Base-by-base conservation (phyloP, 2,329 filamentous ascomycete genomes). In the Clarireedia sp. region DNA sequence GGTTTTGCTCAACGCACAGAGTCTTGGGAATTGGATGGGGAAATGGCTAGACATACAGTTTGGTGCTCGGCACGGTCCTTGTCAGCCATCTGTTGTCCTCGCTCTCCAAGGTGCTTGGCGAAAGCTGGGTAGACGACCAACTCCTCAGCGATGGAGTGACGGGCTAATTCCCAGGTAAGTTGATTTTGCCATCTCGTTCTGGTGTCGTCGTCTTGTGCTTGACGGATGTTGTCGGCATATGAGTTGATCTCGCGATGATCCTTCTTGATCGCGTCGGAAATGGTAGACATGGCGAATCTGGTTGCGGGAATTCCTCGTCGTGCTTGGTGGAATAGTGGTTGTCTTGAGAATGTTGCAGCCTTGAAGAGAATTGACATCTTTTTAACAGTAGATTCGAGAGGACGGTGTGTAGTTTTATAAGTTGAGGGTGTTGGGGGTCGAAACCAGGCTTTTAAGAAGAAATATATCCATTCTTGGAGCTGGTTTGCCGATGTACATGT, bases 51-150 rank as follows among this genome's bases (percentile, higher is more conserved):
- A 52, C 21, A 29, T 55, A 60, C 56, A 29, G 51, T 43, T 45
- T 75, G 73, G 60, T 79, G 76, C 57, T 78, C 73, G 2, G 68
- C 60, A 9, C 77, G 71, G 62, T 81, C 76, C 45, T 72, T 72
- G 14, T 77, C 72, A 0, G 76, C 75, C 59, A 77, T 66, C 2
- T 65, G 59, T 36, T 71, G 69, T 46, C 78, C 77, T 44, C 71
- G 61, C 1, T 69, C 64, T 1, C 70, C 66, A 17, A 81, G 59
- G 53, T 77, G 66, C 56, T 75, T 73, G 62, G 80, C 76, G 17
- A 82, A 68, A 1, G 75, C 77, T 0, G 79, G 79, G 57, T 81
- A 81, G 0, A 82, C 69, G 9, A 82, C 69, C 0, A 78, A 62
- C 59, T 79, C 75, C 57, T 78, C 75, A 6, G 69, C 69, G n/a